These are phyloP conservation scores for Hypoxylon rickii DNA, from an alignment of 495 filamentous ascomycete genomes.

Conservation along the genomic window DNA sequence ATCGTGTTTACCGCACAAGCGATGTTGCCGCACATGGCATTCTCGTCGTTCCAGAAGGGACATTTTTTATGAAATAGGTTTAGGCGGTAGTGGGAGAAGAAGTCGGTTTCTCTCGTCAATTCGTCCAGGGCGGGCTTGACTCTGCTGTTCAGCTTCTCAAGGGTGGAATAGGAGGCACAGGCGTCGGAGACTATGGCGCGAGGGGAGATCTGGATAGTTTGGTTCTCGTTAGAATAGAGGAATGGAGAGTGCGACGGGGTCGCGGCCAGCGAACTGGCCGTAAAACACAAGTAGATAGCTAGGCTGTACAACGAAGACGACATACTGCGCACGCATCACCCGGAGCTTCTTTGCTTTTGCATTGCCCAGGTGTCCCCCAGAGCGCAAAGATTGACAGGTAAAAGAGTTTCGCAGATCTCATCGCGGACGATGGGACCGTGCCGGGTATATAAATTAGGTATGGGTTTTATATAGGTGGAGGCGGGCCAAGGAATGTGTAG, in stretches of 20 bases:
- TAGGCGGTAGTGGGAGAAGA: slow-evolving; percentile 95
- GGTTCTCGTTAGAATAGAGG: slow-evolving; percentile 43
- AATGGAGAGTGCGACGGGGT: slow-evolving; percentile 29
- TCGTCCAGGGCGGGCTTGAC: slow-evolving; percentile 80
- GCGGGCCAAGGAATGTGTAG: not conserved
- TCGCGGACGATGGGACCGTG: slow-evolving; percentile 42
- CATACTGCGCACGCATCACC: slow-evolving; percentile 56
- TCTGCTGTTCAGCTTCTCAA: slow-evolving; percentile 79
- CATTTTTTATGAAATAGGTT: slow-evolving; percentile 96
- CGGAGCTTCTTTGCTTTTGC: slow-evolving; percentile 41
- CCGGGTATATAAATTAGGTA: slow-evolving; percentile 23
- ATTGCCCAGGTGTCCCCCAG: slow-evolving; percentile 57
- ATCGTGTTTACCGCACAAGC: slow-evolving; percentile 97
- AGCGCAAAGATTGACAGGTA: slow-evolving; percentile 79
- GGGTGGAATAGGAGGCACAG: slow-evolving; percentile 87
- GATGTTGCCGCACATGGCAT: slow-evolving; percentile 95
- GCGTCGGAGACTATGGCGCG: slow-evolving; percentile 76
- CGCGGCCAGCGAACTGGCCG: slow-evolving; percentile 29
- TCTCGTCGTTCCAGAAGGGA: slow-evolving; percentile 93
- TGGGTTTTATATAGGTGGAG: slow-evolving; percentile 13
- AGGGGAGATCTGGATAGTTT: slow-evolving; percentile 54
- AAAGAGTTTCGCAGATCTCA: slow-evolving; percentile 72
- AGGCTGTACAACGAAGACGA: slow-evolving; percentile 31
- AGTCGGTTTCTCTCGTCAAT: slow-evolving; percentile 86
- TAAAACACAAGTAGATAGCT: slow-evolving; percentile 28